A percentile compares a stretch with the other conserved stretches of the same genome.
These are phyloP conservation scores for Ophiostoma sp. DNA, from an alignment of 2,329 filamentous ascomycete species.

Conservation along the genomic window DNA sequence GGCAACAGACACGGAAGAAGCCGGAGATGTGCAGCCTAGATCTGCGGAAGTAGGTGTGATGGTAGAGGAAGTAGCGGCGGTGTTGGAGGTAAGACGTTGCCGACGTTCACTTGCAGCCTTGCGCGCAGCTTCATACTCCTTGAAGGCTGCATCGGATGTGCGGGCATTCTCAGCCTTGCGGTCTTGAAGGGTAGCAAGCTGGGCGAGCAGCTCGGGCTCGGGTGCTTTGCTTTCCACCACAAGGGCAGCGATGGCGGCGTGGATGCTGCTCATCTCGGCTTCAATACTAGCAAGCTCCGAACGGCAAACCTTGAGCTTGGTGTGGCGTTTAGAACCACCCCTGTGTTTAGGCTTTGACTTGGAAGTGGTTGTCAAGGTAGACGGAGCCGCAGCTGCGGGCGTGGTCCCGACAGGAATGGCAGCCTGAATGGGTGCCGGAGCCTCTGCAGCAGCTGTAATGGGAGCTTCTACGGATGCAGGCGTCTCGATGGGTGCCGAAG, in stretches of 20 bases:
- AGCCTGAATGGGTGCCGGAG: no score
- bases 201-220: not conserved
- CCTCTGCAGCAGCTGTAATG: no score
- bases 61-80: not conserved
- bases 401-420: no score
- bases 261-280: not conserved
- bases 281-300: not conserved
- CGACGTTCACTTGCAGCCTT: not conserved
- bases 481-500: no score
- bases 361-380: no score
- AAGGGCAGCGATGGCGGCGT: not conserved
- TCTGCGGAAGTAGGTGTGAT: not conserved
- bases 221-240: not conserved
- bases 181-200: not conserved
- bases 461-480: no score
- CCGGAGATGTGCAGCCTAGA: not conserved
- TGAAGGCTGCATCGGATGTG: not conserved
- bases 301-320: not conserved
- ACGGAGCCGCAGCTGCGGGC: no score
- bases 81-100: not conserved
- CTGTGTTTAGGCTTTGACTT: not conserved
- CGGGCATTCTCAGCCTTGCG: not conserved
- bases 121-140: not conserved
- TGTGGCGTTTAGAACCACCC: not conserved
- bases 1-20: no score